phyloP scores from a whole-genome alignment of 2,329 filamentous ascomycete species.

The Macrophomina tecta region DNA sequence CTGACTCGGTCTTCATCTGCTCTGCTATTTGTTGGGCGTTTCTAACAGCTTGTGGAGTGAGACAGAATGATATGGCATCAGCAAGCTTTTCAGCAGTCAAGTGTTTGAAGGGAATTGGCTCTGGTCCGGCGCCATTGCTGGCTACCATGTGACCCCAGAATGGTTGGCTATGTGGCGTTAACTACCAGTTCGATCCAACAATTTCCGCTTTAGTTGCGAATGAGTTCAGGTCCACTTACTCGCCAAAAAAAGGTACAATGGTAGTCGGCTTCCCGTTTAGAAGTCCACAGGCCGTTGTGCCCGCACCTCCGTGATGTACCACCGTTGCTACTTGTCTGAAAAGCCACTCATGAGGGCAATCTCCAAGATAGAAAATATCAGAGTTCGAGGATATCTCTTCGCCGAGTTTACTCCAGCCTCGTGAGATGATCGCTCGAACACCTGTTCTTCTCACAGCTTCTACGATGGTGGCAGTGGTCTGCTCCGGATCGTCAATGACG shows the following conservation, averaged over 20 bases:
- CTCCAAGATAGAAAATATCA: constrained; percentile 58
- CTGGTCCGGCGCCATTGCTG: constrained; percentile 55
- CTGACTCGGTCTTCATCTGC: constrained; percentile 52
- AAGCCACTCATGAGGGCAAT: constrained; percentile 64
- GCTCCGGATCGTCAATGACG: constrained; percentile 58
- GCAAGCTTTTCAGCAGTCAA: constrained; percentile 53
- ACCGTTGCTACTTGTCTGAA: constrained; percentile 62
- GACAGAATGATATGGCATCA: constrained; percentile 53
- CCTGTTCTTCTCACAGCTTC: constrained; percentile 48
- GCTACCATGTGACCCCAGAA: constrained; percentile 63
- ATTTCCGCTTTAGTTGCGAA: too few relatives aligned
- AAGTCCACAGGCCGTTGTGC: constrained; percentile 63
- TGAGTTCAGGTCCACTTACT: constrained; percentile 33
- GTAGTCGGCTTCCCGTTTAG: constrained; percentile 58
- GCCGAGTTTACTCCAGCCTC: constrained; percentile 58
- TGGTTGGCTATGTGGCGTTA: constrained; percentile 44
- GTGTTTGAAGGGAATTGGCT: constrained; percentile 54
- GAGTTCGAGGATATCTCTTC: constrained; percentile 30
- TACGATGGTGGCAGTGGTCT: constrained; percentile 54
- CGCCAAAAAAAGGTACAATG: constrained; percentile 64
- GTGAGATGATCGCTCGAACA: constrained; percentile 59
- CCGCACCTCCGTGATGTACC: constrained; percentile 65
- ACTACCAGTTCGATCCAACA: too few relatives aligned
- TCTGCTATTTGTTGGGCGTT: constrained; percentile 48
- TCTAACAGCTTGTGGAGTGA: constrained; percentile 45